These are phyloP conservation scores for Murraya koenigii DNA, from an alignment of 345 rosid species.

Conservation along the genomic window DNA sequence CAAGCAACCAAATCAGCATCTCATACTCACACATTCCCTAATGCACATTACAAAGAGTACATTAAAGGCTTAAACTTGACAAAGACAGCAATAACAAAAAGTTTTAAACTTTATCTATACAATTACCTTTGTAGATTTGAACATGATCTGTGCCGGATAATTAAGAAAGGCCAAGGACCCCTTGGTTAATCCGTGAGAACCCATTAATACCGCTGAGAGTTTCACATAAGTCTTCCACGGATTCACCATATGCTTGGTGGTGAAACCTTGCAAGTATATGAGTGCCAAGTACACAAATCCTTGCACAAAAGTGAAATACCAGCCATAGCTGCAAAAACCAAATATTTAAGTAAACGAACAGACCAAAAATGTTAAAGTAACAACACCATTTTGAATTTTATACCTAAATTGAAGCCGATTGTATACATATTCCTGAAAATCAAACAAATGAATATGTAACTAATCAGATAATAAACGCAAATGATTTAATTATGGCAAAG, in stretches of 20 bases:
- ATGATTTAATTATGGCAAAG: background rate
- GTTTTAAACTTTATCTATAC: background rate
- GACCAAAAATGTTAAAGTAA: background rate
- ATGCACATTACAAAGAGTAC: background rate
- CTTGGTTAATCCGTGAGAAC: slow-evolving; percentile 93
- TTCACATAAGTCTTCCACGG: slow-evolving; percentile 95
- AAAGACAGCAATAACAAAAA: background rate
- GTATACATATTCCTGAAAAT: slow-evolving; percentile 82
- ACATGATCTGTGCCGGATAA: slow-evolving; percentile 99
- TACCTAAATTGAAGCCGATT: slow-evolving; percentile 92
- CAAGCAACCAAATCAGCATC: background rate
- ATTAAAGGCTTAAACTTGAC: background rate
- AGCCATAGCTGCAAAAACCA: slow-evolving; percentile 67
- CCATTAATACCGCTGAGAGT: slow-evolving; percentile 96
- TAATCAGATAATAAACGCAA: background rate
- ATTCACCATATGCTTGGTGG: slow-evolving; percentile 83
- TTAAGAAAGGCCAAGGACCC: slow-evolving; percentile 96
- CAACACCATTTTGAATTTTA: background rate
- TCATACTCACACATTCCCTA: background rate
- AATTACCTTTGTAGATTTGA: slow-evolving; percentile 92
- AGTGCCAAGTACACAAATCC: slow-evolving; percentile 89
- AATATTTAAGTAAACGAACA: background rate
- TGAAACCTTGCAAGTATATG: slow-evolving; percentile 92
- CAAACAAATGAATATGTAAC: background rate
- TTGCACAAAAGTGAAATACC: slow-evolving; percentile 98